phyloP scores from a whole-genome alignment of 2,329 filamentous ascomycete species.

The Colletotrichum sp. region DNA sequence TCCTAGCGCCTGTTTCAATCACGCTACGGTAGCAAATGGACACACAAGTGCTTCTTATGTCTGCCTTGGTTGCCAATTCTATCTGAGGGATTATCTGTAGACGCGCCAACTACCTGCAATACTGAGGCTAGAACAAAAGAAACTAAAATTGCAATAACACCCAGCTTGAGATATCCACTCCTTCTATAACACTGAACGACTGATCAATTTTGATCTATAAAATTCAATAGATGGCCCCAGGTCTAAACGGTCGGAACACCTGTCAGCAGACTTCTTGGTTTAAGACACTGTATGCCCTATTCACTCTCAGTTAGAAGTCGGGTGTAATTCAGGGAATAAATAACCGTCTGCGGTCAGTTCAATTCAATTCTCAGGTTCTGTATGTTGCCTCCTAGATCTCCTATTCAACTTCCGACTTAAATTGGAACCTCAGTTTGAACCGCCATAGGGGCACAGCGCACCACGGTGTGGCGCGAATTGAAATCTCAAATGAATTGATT shows the following conservation, averaged over 20 bases:
- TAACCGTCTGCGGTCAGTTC: neutral
- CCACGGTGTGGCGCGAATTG: no score
- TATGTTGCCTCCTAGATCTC: neutral
- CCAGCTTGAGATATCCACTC: neutral
- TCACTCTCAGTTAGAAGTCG: no score
- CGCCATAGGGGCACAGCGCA: neutral
- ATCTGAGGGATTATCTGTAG: neutral
- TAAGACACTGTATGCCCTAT: neutral
- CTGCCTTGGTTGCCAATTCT: neutral
- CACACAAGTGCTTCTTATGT: neutral
- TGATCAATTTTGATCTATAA: no score
- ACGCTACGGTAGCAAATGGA: neutral
- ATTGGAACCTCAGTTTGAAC: neutral
- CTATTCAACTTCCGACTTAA: neutral
- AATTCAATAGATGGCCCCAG: no score
- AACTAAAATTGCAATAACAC: neutral
- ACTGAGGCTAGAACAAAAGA: neutral
- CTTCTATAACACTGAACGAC: no score
- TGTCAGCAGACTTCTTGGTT: neutral
- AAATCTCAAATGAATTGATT: no score
- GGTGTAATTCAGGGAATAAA: neutral
- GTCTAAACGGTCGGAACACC: no score
- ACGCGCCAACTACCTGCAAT: neutral
- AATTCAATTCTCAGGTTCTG: neutral
- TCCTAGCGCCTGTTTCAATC: neutral